Conservation (phyloP, 2,329 filamentous ascomycete species). For the Fusarium proliferatum region DNA sequence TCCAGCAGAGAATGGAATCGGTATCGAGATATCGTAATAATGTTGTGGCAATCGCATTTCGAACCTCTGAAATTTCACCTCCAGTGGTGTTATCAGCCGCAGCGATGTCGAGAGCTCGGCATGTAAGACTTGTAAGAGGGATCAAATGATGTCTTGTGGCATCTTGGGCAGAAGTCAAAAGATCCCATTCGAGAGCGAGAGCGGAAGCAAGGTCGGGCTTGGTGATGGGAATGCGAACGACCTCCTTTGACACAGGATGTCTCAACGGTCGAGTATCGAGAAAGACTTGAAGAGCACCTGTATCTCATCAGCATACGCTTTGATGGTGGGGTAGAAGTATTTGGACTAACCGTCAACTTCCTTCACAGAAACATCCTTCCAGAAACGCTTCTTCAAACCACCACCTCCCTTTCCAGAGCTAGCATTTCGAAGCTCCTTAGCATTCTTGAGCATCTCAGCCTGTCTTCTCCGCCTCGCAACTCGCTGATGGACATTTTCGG, state of each 20-base stretch:
- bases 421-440: conserved; percentile 58
- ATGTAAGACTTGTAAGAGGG: conserved; percentile 85
- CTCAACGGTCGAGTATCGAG: conserved; percentile 85
- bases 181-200: conserved; percentile 94
- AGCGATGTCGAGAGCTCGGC: conserved; percentile 84
- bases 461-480: conserved; percentile 64
- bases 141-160: conserved; percentile 88
- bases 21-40: conserved; percentile 90
- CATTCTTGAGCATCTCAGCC: conserved; percentile 65
- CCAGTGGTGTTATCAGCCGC: conserved; percentile 66
- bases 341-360: conserved; percentile 68
- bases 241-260: conserved; percentile 76
- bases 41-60: conserved; percentile 72
- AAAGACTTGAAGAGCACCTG: conserved; percentile 68
- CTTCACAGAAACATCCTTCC: conserved; percentile 82
- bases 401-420: conserved; percentile 54
- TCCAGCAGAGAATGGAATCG: conserved; percentile 94
- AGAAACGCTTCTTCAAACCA: conserved; percentile 78
- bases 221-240: conserved; percentile 76
- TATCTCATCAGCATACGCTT: conserved; percentile 14
- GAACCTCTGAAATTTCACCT: conserved; percentile 61
- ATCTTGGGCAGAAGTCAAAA: conserved; percentile 82
- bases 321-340: not conserved
- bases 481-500: conserved; percentile 55
- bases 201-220: conserved; percentile 87